These are phyloP conservation scores for Zopfia rhizophila DNA, from an alignment of 2,329 filamentous ascomycete genomes.

Conservation along the genomic window DNA sequence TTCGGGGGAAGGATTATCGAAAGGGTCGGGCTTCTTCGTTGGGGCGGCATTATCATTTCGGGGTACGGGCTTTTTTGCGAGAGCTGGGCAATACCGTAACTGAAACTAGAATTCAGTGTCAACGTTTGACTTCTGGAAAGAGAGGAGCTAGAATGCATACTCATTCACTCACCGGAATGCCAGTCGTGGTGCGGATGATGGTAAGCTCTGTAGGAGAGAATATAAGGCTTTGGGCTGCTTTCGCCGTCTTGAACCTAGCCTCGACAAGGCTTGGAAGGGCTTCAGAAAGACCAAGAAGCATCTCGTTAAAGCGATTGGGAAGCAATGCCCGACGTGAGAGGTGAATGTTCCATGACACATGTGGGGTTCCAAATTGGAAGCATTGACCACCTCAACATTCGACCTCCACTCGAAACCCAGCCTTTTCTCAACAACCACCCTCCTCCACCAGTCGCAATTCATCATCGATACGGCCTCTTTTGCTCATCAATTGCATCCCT, in stretches of 20 bases:
- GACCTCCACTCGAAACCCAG: background rate
- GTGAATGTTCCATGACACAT: too few relatives aligned
- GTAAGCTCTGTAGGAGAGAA: conserved; percentile 54
- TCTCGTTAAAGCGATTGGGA: conserved; percentile 26
- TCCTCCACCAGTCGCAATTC: background rate
- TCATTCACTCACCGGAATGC: conserved; percentile 48
- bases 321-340: too few relatives aligned
- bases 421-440: background rate
- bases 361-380: too few relatives aligned
- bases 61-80: conserved; percentile 71
- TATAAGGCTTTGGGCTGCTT: conserved; percentile 44
- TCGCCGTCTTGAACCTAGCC: conserved; percentile 49
- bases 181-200: conserved; percentile 48
- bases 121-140: too few relatives aligned
- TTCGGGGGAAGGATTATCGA: conserved; percentile 67
- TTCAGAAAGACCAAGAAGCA: conserved; percentile 47
- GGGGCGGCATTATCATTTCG: conserved; percentile 45
- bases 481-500: too few relatives aligned
- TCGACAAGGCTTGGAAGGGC: conserved; percentile 49
- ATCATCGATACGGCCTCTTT: too few relatives aligned
- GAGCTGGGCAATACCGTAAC: conserved; percentile 74
- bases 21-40: conserved; percentile 64
- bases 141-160: background rate
- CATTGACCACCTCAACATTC: background rate
- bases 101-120: conserved; percentile 67